Conservation (phyloP, 306 rosid genomes). For the Prunus persica region Prunus_persica_NCBIv2 NC_034009.1:25295501-25296000, state of each 20-base stretch:
- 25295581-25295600: background rate
- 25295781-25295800: too few species aligned
- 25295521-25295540: conserved; percentile 4
- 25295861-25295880: background rate
- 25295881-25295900: conserved; percentile 10
- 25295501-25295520: background rate
- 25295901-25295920: conserved; percentile 26
- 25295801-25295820: background rate
- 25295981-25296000: background rate
- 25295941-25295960: conserved; percentile 35
- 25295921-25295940: conserved; percentile 36
- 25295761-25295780: too few species aligned
- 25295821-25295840: background rate
- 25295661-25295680: background rate
- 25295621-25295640: conserved; percentile 17
- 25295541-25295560: background rate
- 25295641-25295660: background rate
- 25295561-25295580: background rate
- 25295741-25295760: too few species aligned
- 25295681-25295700: background rate
- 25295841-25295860: background rate
- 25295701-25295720: too few species aligned
- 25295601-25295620: background rate
- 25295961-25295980: conserved; percentile 2
- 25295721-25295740: too few species aligned